Evolutionary conservation across 2,329 filamentous ascomycete species (phyloP).

Genomic region (Cladosporium sp.): DNA sequence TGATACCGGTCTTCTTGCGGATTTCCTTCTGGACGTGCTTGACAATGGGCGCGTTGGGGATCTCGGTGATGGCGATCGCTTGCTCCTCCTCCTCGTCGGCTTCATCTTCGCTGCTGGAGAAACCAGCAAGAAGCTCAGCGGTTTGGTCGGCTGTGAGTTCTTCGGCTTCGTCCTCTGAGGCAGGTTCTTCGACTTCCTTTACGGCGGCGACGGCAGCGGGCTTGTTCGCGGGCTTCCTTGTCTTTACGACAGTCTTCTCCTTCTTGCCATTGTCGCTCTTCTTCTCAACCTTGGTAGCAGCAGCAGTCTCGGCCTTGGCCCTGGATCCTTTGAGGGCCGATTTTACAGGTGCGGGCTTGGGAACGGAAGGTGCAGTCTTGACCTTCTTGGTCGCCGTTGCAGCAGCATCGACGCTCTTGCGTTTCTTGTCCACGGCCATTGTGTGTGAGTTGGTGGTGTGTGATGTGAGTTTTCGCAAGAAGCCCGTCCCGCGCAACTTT

Average conservation of each 20-base stretch:
- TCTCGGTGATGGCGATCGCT: constrained; percentile 80
- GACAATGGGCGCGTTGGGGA: constrained; percentile 53
- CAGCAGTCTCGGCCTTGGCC: constrained; percentile 7
- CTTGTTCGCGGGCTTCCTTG: constrained; percentile 13
- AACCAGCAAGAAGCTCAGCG: constrained; percentile 48
- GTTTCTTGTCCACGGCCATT: constrained; percentile 33
- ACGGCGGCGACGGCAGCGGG: constrained; percentile 15
- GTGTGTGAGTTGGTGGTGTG: neutral
- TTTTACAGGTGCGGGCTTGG: constrained; percentile 28
- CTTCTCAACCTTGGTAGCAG: constrained; percentile 9
- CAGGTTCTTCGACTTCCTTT: constrained; percentile 15
- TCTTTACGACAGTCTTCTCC: constrained; percentile 9
- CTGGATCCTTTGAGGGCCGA: constrained; percentile 30
- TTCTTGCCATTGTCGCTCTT: constrained; percentile 3
- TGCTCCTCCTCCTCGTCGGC: constrained; percentile 60
- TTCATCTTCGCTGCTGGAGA: constrained; percentile 44
- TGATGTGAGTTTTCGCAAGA: constrained; percentile 15
- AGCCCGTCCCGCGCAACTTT: constrained; percentile 8
- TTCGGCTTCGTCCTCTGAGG: constrained; percentile 27
- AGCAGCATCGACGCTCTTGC: constrained; percentile 32
- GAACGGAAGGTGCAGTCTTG: constrained; percentile 28
- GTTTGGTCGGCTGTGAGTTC: constrained; percentile 43
- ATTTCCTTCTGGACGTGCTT: constrained; percentile 32
- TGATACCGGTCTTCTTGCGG: constrained; percentile 42
- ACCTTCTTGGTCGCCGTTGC: constrained; percentile 30